Percentiles rank a stretch among this genome's conserved stretches.
These are phyloP conservation scores for Trichoderma sp. DNA, from an alignment of 2,329 filamentous ascomycete species.

Conservation along the genomic window DNA sequence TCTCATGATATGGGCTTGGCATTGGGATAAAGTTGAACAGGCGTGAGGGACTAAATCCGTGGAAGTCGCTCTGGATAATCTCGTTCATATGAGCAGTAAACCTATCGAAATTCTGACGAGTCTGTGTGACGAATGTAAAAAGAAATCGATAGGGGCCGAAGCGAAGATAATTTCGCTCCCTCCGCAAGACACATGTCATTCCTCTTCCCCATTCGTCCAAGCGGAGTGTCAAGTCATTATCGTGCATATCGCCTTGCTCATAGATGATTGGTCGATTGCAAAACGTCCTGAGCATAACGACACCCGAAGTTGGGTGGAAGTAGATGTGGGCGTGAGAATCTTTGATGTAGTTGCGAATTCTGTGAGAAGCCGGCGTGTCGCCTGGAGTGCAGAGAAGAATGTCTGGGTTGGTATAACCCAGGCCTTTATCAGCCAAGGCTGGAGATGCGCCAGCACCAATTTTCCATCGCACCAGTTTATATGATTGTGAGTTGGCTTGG, in stretches of 20 bases:
- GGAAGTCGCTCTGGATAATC: neutral
- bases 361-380: neutral
- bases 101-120: neutral
- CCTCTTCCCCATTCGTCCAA: neutral
- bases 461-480: neutral
- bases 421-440: neutral
- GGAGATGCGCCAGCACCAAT: neutral
- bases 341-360: neutral
- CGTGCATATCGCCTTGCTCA: neutral
- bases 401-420: neutral
- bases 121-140: neutral
- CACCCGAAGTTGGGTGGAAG: neutral
- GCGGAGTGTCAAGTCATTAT: neutral
- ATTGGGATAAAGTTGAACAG: neutral
- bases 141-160: slow-evolving; percentile 4
- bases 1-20: neutral
- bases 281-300: neutral
- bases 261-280: neutral
- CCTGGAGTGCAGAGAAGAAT: neutral
- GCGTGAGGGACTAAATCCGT: neutral
- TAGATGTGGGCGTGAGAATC: neutral
- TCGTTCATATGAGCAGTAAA: neutral
- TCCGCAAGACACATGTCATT: neutral
- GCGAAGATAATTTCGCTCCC: neutral
- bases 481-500: neutral